Evolutionary conservation across 2,329 filamentous ascomycete species (phyloP), one percentile per base, ranked within the genome.

Genomic region (Colletotrichum sojae): DNA sequence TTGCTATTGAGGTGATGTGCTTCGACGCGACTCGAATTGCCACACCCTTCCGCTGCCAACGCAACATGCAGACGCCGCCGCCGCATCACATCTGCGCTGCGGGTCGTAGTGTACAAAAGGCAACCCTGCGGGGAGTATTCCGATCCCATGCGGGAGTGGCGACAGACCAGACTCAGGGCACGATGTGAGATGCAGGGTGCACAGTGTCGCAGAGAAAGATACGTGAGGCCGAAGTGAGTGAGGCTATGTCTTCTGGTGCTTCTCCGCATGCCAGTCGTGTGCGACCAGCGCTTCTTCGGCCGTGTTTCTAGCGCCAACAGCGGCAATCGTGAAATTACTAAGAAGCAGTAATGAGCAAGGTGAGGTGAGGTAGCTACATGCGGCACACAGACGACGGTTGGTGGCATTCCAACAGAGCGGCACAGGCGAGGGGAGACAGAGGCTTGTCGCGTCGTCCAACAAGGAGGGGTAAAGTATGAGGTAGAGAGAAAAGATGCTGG

Each of bases 21-120:
- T 51, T 53, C 53, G 62, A 55, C 45, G 55, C 54, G 51, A 68
- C 31, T 69, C 49, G 49, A 43, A 57, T 70, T 58, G 69, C 66
- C 66, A 64, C 62, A 57, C 45, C 54, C 49, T 39, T 48, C 43
- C 55, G 39, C 64, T 72, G 71, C 71, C 71, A 72, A 60, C 71
- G 61, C 69, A 72, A 59, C 70, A 67, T 71, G 71, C 71, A 72
- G 71, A 52, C 63, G 60, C 39, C 48, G 60, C 20, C 61, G 53
- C 25, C 31, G 67, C 65, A 58, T 70, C 58, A 54, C 58, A 46
- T 57, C 65, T 60, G 57, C 31, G 31, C 61, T 71, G 70, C 69
- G 68, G 69, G 58, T 67, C 67, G 45, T 56, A 49, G 31, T 36
- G 31, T 36, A 36, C 56, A 46, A 13, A 56, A 51, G 31, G 55